phyloP scores from a whole-genome alignment of 495 filamentous ascomycete genomes.

The Lepidopterella palustris region DNA sequence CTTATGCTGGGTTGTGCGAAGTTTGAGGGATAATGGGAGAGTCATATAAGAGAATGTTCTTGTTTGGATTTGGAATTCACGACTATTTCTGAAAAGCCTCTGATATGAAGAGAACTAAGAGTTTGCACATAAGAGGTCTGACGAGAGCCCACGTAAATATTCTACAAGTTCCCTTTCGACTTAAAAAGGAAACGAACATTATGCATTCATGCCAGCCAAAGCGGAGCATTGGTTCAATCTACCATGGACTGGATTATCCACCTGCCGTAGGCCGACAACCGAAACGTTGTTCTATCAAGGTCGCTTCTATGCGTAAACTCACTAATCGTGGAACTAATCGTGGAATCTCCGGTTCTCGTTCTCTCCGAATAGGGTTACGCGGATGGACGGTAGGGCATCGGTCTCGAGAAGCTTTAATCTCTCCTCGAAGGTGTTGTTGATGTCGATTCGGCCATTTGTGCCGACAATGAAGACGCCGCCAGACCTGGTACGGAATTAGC shows the following conservation, averaged over 20 bases:
- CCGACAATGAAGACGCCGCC: slow-evolving; percentile 79
- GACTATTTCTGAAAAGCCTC: no score
- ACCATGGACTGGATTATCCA: neutral
- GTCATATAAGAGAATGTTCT: no score
- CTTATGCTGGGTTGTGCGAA: no score
- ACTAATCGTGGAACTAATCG: no score
- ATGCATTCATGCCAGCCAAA: neutral
- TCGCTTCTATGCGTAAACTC: no score
- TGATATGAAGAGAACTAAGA: no score
- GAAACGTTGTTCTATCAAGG: neutral
- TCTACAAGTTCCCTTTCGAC: neutral
- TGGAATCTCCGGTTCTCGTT: slow-evolving; percentile 91
- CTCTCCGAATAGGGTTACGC: slow-evolving; percentile 79
- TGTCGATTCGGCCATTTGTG: slow-evolving; percentile 87
- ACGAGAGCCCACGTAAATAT: no score
- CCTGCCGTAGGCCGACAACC: neutral
- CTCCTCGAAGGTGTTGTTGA: slow-evolving; percentile 97
- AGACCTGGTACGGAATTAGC: slow-evolving; percentile 47
- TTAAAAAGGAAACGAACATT: neutral
- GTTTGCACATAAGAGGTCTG: no score
- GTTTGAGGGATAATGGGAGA: no score
- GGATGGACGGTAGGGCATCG: slow-evolving; percentile 76
- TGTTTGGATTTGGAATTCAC: no score
- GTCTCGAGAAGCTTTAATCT: slow-evolving; percentile 76
- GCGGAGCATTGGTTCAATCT: neutral